Evolutionary conservation across 768 basidiomycete species (phyloP).

Genomic region (Leccinum longicurvipes): DNA sequence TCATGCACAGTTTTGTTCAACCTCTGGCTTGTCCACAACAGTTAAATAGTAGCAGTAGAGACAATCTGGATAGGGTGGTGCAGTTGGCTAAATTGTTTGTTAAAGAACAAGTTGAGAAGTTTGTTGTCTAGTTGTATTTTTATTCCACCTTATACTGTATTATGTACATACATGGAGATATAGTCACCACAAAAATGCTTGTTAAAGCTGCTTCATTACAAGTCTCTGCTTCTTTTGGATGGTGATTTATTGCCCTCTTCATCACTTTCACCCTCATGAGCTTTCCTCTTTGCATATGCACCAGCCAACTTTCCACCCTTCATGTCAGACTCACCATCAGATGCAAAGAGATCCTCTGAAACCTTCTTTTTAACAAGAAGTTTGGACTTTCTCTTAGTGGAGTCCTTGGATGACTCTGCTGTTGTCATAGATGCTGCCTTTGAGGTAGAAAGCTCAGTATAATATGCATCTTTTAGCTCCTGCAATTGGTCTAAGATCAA

Average conservation of each 20-base stretch:
- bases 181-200: not conserved
- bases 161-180: not conserved
- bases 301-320: constrained; percentile 16
- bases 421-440: constrained; percentile 25
- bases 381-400: constrained; percentile 35
- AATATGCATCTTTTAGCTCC: constrained; percentile 64
- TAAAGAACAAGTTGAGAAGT: not conserved
- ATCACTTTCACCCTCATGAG: constrained; percentile 29
- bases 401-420: constrained; percentile 17
- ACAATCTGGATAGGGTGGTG: not conserved
- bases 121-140: not conserved
- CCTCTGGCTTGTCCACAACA: constrained; percentile 11
- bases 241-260: constrained; percentile 26
- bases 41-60: not conserved
- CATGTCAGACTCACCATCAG: constrained; percentile 38
- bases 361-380: constrained; percentile 46
- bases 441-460: constrained; percentile 39
- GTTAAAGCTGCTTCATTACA: not conserved
- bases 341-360: constrained; percentile 50
- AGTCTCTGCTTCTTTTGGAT: constrained; percentile 38
- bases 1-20: constrained; percentile 15
- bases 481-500: constrained; percentile 22
- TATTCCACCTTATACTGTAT: not conserved
- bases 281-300: constrained; percentile 9
- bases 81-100: constrained; percentile 10